Evolutionary conservation across 2,329 filamentous ascomycete genomes (phyloP).

Genomic region (Venturiaceae sp.): DNA sequence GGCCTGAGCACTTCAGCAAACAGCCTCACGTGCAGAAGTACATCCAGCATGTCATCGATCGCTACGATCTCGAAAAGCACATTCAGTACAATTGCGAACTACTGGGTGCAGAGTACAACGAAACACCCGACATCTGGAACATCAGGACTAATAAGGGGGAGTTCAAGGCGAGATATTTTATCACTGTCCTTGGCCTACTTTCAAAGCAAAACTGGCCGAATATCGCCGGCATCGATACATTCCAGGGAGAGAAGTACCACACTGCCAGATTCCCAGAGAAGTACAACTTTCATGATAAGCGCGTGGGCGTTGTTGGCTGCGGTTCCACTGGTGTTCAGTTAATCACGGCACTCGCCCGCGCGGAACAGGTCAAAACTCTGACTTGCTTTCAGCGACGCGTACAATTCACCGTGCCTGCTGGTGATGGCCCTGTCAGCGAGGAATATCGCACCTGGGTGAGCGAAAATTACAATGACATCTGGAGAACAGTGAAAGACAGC

Average conservation of each 20-base stretch:
- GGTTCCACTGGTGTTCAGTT: conserved; percentile 25
- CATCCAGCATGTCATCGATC: conserved; percentile 21
- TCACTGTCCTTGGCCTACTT: conserved; percentile 31
- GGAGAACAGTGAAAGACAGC: no score
- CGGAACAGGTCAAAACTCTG: conserved; percentile 16
- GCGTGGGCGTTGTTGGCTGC: conserved; percentile 21
- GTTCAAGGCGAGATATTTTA: conserved; percentile 26
- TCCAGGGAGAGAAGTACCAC: neutral
- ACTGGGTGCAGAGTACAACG: conserved; percentile 22
- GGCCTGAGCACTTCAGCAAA: conserved; percentile 24
- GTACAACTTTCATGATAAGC: conserved; percentile 13
- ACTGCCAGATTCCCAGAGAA: neutral
- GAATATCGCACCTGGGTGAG: no score
- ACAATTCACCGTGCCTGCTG: neutral
- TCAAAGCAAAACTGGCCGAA: conserved; percentile 29
- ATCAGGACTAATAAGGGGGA: conserved; percentile 17
- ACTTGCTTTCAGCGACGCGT: neutral
- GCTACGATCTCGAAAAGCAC: conserved; percentile 23
- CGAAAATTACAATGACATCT: no score
- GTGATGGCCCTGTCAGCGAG: no score
- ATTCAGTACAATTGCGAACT: conserved; percentile 32
- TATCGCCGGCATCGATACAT: neutral
- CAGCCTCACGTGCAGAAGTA: conserved; percentile 25
- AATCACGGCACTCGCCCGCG: conserved; percentile 23
- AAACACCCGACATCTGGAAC: conserved; percentile 19